Percentiles rank a stretch among this genome's conserved stretches.
Evolutionary conservation across 2,329 filamentous ascomycete genomes (phyloP).

Genomic region (Colletotrichum shisoi): DNA sequence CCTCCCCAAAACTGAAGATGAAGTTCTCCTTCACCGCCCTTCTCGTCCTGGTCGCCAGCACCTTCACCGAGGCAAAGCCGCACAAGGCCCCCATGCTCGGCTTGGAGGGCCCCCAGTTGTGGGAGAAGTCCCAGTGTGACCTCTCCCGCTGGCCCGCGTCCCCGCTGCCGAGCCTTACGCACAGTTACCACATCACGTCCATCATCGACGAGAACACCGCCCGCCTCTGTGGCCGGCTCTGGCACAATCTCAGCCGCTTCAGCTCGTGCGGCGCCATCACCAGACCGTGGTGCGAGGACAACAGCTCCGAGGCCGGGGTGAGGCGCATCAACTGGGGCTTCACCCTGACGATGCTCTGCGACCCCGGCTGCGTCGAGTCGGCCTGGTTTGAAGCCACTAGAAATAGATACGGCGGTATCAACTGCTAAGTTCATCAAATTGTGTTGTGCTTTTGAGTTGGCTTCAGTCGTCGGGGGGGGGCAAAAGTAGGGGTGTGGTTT

Average conservation of each 20-base stretch:
- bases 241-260: conserved; percentile 7
- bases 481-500: not conserved
- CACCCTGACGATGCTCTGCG: not conserved
- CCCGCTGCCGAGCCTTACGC: not conserved
- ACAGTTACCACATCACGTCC: not conserved
- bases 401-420: not conserved
- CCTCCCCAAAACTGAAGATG: not conserved
- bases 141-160: not conserved
- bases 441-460: not conserved
- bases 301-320: not conserved
- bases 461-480: too few species aligned
- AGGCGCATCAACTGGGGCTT: not conserved
- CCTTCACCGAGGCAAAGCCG: not conserved
- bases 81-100: conserved; percentile 3
- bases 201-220: not conserved
- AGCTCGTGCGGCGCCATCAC: conserved; percentile 1
- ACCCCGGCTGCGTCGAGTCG: not conserved
- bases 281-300: not conserved
- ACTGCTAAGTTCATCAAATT: not conserved
- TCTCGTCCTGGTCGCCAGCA: not conserved
- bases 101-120: not conserved
- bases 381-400: not conserved
- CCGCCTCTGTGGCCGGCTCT: not conserved
- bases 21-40: conserved; percentile 1
- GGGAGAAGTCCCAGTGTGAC: not conserved